phyloP scores from a whole-genome alignment of 106 monocot genomes.

The Dendrobium catenatum region DNA sequence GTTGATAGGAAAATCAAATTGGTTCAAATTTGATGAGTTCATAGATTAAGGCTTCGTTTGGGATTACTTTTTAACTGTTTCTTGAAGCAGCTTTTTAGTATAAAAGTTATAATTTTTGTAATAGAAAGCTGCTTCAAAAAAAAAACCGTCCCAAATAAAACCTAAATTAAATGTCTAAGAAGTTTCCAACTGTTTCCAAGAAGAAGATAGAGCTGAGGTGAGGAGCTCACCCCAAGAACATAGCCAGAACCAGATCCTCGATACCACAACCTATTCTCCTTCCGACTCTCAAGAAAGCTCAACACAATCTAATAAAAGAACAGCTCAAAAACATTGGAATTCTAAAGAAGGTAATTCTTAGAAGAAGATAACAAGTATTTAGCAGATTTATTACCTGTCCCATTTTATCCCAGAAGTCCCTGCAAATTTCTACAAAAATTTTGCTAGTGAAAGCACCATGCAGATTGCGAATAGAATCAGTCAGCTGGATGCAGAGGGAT shows the following conservation, averaged over 20 bases:
- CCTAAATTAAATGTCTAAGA: too few relatives aligned
- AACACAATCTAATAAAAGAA: conserved; percentile 55
- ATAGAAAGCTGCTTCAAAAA: too few relatives aligned
- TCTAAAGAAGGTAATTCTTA: too few relatives aligned
- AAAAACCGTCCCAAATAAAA: too few relatives aligned
- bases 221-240: conserved; percentile 63
- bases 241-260: conserved; percentile 62
- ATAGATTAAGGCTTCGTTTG: too few relatives aligned
- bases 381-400: conserved; percentile 57
- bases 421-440: conserved; percentile 76
- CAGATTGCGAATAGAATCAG: conserved; percentile 55
- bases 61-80: too few relatives aligned
- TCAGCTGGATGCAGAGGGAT: conserved; percentile 46
- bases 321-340: neutral
- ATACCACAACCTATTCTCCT: conserved; percentile 87
- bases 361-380: too few relatives aligned
- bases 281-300: conserved; percentile 81
- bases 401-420: conserved; percentile 78
- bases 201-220: neutral
- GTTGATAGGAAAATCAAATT: too few relatives aligned
- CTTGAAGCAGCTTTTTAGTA: too few relatives aligned
- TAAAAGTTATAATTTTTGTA: too few relatives aligned
- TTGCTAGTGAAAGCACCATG: conserved; percentile 65
- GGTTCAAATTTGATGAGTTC: too few relatives aligned
- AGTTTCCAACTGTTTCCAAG: neutral